Conservation (phyloP, 176 grass and related monocot species). For the Juncus inflexus region DNA sequence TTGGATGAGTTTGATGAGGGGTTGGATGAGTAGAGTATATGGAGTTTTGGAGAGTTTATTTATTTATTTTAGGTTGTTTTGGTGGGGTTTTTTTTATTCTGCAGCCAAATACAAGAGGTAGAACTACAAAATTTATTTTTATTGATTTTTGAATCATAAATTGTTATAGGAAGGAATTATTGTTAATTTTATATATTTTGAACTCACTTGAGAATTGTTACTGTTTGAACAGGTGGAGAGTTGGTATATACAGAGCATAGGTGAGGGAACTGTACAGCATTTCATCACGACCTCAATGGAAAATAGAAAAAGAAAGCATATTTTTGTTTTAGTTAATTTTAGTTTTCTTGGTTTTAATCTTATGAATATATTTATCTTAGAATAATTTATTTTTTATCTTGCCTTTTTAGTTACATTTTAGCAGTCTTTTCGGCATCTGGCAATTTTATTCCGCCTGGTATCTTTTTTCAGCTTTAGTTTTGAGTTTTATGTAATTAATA, state of each 20-base stretch:
- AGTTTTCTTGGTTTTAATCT: conserved; percentile 30
- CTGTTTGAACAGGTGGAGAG: conserved; percentile 16
- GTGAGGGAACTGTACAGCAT: conserved; percentile 55
- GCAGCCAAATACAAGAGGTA: conserved; percentile 28
- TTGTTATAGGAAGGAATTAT: neutral
- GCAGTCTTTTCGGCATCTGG: conserved; percentile 10
- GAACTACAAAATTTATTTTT: neutral
- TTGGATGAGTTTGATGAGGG: conserved; percentile 45
- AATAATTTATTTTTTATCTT: conserved; percentile 14
- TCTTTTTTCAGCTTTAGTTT: conserved; percentile 9
- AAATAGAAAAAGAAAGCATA: conserved; percentile 27
- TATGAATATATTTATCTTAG: conserved; percentile 25
- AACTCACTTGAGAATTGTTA: no score
- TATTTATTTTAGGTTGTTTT: conserved; percentile 36
- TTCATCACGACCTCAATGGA: conserved; percentile 23
- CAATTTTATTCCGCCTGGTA: conserved; percentile 3
- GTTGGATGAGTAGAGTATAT: conserved; percentile 32
- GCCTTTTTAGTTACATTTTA: conserved; percentile 14
- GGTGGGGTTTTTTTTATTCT: conserved; percentile 20
- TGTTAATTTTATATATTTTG: conserved; percentile 14
- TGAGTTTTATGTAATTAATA: conserved; percentile 16
- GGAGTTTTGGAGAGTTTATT: conserved; percentile 24
- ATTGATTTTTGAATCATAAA: neutral
- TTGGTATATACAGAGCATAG: conserved; percentile 22
- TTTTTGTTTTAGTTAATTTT: conserved; percentile 23